A percentile compares a stretch with the other conserved stretches of the same genome.
Conservation (phyloP, 352 stramenopile species). For the Phytophthora pisi region DNA sequence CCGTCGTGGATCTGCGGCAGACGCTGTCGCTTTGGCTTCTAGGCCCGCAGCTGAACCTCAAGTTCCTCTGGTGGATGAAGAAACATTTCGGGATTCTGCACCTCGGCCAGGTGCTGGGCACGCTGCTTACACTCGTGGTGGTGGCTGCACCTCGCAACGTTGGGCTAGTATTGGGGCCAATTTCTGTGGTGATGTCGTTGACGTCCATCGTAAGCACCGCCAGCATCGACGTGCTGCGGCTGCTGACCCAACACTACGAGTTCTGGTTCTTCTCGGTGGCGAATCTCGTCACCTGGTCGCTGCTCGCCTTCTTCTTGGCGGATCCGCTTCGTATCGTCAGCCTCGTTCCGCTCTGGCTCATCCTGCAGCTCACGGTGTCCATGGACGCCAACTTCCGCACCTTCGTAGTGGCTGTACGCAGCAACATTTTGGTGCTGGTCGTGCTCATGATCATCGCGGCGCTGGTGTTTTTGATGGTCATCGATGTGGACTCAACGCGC, state of each 20-base stretch:
- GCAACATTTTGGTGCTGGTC: constrained; percentile 18
- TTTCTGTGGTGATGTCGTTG: constrained; percentile 15
- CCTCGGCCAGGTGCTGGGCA: constrained; percentile 9
- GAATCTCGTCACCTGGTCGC: constrained; percentile 33
- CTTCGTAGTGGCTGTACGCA: constrained; percentile 30
- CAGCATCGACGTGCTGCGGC: constrained; percentile 36
- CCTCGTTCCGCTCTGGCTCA: constrained; percentile 30
- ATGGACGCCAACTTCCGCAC: constrained; percentile 51
- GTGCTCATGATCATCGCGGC: constrained; percentile 25
- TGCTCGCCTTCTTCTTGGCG: constrained; percentile 35
- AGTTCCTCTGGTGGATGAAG: constrained; percentile 27
- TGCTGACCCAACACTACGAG: constrained; percentile 38
- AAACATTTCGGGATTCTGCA: constrained; percentile 24
- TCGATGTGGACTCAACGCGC: constrained; percentile 28
- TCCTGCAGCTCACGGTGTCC: constrained; percentile 27
- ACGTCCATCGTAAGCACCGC: constrained; percentile 31
- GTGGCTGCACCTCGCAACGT: constrained; percentile 18
- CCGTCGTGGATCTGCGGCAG: constrained; percentile 25
- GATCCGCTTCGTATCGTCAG: constrained; percentile 35
- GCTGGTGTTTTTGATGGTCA: constrained; percentile 27
- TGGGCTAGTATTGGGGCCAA: constrained; percentile 9
- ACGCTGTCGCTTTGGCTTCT: constrained; percentile 18
- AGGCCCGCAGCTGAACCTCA: constrained; percentile 4
- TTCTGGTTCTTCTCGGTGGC: constrained; percentile 52
- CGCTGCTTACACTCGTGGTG: constrained; percentile 8